Conservation (phyloP, 805 yeast species). For the Pichia insulana region DNA sequence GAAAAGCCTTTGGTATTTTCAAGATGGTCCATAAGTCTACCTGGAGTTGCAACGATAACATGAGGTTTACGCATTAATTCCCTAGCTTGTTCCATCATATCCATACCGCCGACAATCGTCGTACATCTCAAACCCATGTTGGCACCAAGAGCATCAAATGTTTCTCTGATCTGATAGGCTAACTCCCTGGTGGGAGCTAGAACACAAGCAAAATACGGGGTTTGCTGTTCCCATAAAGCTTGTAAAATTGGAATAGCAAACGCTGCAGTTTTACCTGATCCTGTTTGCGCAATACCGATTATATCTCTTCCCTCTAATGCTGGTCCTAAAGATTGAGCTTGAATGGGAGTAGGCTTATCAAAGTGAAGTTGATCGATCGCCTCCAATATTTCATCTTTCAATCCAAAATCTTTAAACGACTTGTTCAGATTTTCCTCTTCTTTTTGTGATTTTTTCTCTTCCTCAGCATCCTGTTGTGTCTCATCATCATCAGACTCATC, state of each 20-base stretch:
- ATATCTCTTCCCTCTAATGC: constrained; percentile 87
- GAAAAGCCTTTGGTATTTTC: constrained; percentile 89
- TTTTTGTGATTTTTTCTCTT: constrained; percentile 6
- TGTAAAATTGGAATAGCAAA: constrained; percentile 94
- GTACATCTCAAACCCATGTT: constrained; percentile 86
- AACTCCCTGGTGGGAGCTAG: constrained; percentile 81
- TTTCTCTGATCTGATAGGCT: constrained; percentile 84
- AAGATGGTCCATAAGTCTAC: constrained; percentile 82
- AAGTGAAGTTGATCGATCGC: constrained; percentile 70
- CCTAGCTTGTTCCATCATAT: constrained; percentile 94
- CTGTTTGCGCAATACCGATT: constrained; percentile 95
- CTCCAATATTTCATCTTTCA: constrained; percentile 72
- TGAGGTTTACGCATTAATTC: constrained; percentile 93
- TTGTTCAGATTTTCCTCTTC: constrained; percentile 10
- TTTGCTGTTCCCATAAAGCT: constrained; percentile 80
- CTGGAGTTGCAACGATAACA: constrained; percentile 89
- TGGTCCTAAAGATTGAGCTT: constrained; percentile 81
- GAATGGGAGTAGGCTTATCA: constrained; percentile 87
- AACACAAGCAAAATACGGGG: constrained; percentile 83
- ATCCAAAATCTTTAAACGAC: constrained; percentile 46
- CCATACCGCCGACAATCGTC: constrained; percentile 96
- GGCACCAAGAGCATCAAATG: constrained; percentile 88
- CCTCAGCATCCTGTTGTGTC: constrained; percentile 12
- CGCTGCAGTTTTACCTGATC: constrained; percentile 98
- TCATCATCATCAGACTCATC: constrained; percentile 11